Base-by-base conservation (phyloP, 73 alveolate species). In the Paramecium sonneborni region DNA sequence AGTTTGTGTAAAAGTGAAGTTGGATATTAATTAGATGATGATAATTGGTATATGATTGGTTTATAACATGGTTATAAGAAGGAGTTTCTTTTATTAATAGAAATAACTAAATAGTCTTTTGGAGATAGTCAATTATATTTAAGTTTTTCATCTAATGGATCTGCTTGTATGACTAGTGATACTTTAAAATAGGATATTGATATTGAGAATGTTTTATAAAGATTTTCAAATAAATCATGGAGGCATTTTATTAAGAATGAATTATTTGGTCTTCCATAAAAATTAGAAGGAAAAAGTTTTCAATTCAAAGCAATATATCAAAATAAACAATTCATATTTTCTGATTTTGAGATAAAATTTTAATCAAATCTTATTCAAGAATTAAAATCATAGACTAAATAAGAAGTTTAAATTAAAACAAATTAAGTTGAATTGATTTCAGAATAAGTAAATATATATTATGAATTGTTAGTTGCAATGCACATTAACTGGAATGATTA, bases 11-110 rank as follows among this genome's bases (percentile, higher is more conserved):
- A 70, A 32, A 14, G 57, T 4, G 86, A 70, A 32, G 57, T 35
- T 14, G 86, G 86, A 12, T 70, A 70, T 15, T 32, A 70, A 35
- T 70, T 70, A 70, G 86, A 70, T 70, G 86, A 70, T 28, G 86
- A 70, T 70, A 70, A 70, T 70, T 70, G 86, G 86, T 70, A 70
- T 70, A 32, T 70, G 86, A 70, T 70, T 18, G 86, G 86, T 32
- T 28, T 70, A 3, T 70, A 70, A 28, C 86, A 70, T 35, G 86
- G 86, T 14, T 70, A 70, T 35, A 28, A 70, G 28, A 70, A 70
- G 37, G 86, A 70, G 30, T 70, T 70, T 32, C 57, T 70, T 10
- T 11, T 32, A 12, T 28, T 70, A 11, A 18, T 70, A 14, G 86
- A 70, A 15, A 28, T 32, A 28, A 70, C 86, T 14, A 70, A 70